Conservation (phyloP, 192 early-diverging fungal genomes). For the Coemansia sp. region DNA sequence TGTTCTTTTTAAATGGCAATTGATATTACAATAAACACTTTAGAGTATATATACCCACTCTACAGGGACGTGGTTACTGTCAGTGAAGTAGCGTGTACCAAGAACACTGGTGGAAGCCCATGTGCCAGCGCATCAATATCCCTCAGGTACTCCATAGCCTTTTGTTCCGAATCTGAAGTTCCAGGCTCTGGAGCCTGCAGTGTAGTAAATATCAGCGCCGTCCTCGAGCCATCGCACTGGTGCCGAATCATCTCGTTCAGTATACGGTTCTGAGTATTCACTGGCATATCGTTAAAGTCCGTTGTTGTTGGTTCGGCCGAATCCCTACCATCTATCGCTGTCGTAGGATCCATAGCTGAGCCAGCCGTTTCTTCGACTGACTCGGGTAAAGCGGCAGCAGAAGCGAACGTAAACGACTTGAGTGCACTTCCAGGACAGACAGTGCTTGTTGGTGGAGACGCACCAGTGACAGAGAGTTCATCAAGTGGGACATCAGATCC, state of each 20-base stretch:
- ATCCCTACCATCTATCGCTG: neutral
- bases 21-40: too few species aligned
- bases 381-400: neutral
- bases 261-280: conserved; percentile 61
- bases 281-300: conserved; percentile 63
- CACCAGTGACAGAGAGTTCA: neutral
- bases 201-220: conserved; percentile 65
- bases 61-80: too few species aligned
- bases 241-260: conserved; percentile 67
- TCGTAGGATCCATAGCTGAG: neutral
- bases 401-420: conserved; percentile 2
- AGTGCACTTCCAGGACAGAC: neutral
- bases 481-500: neutral
- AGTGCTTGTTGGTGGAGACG: neutral
- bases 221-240: conserved; percentile 50
- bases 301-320: neutral
- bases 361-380: neutral
- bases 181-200: conserved; percentile 63
- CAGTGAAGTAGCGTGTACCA: too few species aligned
- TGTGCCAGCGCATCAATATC: conserved; percentile 59
- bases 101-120: conserved; percentile 50
- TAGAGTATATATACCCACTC: too few species aligned
- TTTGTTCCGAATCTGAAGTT: conserved; percentile 47
- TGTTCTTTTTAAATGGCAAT: too few species aligned
- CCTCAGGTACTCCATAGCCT: conserved; percentile 57